A percentile compares a stretch with the other conserved stretches of the same genome.
phyloP scores from a whole-genome alignment of 495 filamentous ascomycete species.

The Podospora bellae-mahoneyi region DNA sequence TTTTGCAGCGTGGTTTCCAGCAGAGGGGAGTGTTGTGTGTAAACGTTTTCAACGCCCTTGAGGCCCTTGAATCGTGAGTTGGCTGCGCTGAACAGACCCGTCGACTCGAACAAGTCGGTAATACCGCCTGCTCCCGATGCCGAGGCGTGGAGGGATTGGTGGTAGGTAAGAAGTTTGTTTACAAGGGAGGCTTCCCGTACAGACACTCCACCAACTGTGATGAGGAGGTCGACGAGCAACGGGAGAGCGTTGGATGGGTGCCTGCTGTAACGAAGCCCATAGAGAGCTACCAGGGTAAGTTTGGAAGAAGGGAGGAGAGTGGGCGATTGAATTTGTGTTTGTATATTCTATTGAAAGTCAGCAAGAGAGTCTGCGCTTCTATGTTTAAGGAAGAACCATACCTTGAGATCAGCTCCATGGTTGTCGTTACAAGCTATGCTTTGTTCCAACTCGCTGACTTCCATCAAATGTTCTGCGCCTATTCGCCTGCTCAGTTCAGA shows the following conservation, averaged over 20 bases:
- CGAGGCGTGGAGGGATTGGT: constrained; percentile 73
- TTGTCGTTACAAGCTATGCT: constrained; percentile 96
- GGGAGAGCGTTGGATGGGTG: constrained; percentile 75
- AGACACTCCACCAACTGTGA: constrained; percentile 70
- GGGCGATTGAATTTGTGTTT: constrained; percentile 75
- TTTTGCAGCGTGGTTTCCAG: constrained; percentile 85
- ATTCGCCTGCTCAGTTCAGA: constrained; percentile 87
- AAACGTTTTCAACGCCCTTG: constrained; percentile 97
- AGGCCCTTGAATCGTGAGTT: constrained; percentile 88
- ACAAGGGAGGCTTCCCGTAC: constrained; percentile 70
- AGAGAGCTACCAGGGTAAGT: constrained; percentile 81
- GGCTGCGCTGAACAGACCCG: constrained; percentile 86
- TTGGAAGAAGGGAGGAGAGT: constrained; percentile 74
- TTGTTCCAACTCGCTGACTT: constrained; percentile 95
- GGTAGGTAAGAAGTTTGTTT: constrained; percentile 74
- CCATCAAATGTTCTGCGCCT: constrained; percentile 76
- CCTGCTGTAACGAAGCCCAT: constrained; percentile 86
- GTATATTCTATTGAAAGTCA: constrained; percentile 59
- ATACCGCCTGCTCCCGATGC: constrained; percentile 62
- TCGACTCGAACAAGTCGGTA: constrained; percentile 85
- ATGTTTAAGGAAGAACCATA: constrained; percentile 36
- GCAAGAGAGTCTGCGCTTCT: not conserved
- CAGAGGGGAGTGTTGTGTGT: constrained; percentile 92
- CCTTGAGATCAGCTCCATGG: constrained; percentile 80
- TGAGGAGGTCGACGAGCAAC: constrained; percentile 79